Evolutionary conservation across 768 basidiomycete genomes (phyloP).

Genomic region (Pluteus cervinus): DNA sequence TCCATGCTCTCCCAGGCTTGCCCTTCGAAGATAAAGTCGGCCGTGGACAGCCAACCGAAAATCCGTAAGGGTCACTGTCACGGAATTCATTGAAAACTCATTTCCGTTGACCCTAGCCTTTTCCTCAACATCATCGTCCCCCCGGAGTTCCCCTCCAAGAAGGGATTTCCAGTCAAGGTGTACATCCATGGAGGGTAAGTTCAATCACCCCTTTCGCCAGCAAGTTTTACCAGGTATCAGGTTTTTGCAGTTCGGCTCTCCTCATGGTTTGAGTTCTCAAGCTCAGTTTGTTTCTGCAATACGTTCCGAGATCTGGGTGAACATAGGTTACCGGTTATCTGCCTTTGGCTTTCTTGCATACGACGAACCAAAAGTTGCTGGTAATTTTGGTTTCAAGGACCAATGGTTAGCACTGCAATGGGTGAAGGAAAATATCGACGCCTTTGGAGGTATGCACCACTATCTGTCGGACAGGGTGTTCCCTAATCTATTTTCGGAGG

Average conservation of each 20-base stretch:
- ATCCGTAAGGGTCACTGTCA: constrained; percentile 44
- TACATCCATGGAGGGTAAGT: constrained; percentile 74
- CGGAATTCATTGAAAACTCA: not conserved
- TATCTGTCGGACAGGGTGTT: not conserved
- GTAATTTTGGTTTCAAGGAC: constrained; percentile 84
- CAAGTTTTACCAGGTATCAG: constrained; percentile 23
- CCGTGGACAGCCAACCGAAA: constrained; percentile 61
- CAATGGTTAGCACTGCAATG: constrained; percentile 76
- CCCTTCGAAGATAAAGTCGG: constrained; percentile 58
- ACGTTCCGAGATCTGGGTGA: constrained; percentile 66
- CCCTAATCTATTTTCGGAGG: constrained; percentile 29
- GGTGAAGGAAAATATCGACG: constrained; percentile 59
- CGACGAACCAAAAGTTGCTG: constrained; percentile 52
- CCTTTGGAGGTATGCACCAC: constrained; percentile 53
- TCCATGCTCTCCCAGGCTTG: constrained; percentile 24
- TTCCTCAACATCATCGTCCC: constrained; percentile 64
- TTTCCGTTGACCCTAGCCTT: constrained; percentile 31
- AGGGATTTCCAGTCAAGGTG: constrained; percentile 56
- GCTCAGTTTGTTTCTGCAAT: constrained; percentile 63
- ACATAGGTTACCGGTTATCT: constrained; percentile 72
- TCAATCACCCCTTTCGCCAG: not conserved
- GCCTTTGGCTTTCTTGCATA: constrained; percentile 73
- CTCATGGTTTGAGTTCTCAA: constrained; percentile 53
- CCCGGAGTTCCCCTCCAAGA: constrained; percentile 39
- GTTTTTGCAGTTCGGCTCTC: constrained; percentile 76